Evolutionary conservation across 495 filamentous ascomycete species (phyloP), one percentile per base, ranked within the genome.

Genomic region (Annulohypoxylon nitens): DNA sequence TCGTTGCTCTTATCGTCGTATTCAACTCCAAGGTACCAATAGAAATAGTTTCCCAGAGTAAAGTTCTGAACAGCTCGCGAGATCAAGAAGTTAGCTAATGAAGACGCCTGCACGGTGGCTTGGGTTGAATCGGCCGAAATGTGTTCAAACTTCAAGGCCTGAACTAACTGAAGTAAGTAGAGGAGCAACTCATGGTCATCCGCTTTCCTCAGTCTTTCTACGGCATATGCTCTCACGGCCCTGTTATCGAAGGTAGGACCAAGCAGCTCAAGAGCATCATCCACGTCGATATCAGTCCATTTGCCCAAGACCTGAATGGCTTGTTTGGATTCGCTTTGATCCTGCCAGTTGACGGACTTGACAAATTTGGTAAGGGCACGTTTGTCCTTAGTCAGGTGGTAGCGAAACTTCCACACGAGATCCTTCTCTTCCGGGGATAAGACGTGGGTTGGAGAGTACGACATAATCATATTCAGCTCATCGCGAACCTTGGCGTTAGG

Each of bases 1-100:
- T 91, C 89, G 6, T 88, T 87, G 61, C 89, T 91, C 61, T 90
- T 87, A 74, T 98, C 94, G 76, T 97, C 95, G 57, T 86, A 86
- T 79, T 99, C 97, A 2, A 98, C 97, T 89, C 97, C 97, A 1
- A 99, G 85, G 78, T 98, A 99, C 96, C 96, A 99, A 80, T 97
- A 93, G 53, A 99, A 88, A 78, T 93, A 97, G 77, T 96, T 99
- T 4, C 95, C 96, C 1, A 99, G 88, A 62, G 92, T 92, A 73
- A 97, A 90, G 74, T 95, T 97, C 61, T 91, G 88, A 12, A 91
- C 90, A 8, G 97, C 95, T 37, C 97, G 87, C 0, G 89, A 87
- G 59, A 99, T 95, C 10, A 99, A 86, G 79, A 99, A 98, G 45
- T 89, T 88, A 16, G 94, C 97, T 7, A 99, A 85, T 0, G 95